These are phyloP conservation scores for Phytophthora rubi DNA, from an alignment of 352 stramenopile genomes.

Conservation along the genomic window DNA sequence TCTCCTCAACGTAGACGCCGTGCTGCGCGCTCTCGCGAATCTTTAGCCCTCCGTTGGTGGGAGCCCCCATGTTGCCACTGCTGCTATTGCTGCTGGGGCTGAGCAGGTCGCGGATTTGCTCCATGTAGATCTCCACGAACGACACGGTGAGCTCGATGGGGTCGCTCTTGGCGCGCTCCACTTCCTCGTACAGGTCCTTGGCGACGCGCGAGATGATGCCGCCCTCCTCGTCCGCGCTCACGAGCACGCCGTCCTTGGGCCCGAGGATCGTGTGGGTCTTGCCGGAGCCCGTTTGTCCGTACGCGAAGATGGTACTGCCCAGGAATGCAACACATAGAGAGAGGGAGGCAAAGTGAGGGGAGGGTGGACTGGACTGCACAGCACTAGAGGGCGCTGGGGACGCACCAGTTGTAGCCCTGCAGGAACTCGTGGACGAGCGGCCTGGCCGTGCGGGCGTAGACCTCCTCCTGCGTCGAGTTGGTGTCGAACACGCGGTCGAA, in stretches of 20 bases:
- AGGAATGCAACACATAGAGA: neutral
- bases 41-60: constrained; percentile 55
- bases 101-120: constrained; percentile 83
- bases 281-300: constrained; percentile 91
- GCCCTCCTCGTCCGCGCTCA: constrained; percentile 64
- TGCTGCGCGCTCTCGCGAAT: constrained; percentile 74
- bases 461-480: constrained; percentile 64
- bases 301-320: constrained; percentile 85
- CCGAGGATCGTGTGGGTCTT: constrained; percentile 92
- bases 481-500: constrained; percentile 78
- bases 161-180: constrained; percentile 35
- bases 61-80: constrained; percentile 22
- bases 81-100: constrained; percentile 9
- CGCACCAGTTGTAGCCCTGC: constrained; percentile 78
- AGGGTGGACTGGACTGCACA: neutral
- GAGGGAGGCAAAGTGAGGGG: neutral
- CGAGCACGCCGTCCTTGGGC: constrained; percentile 64
- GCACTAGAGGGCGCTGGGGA: neutral
- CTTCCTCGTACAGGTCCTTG: constrained; percentile 54
- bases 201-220: constrained; percentile 69
- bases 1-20: constrained; percentile 82
- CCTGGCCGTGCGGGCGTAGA: constrained; percentile 76
- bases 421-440: constrained; percentile 71
- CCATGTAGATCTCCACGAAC: constrained; percentile 92
- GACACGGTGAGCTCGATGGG: constrained; percentile 66